Evolutionary conservation across 2,329 filamentous ascomycete species (phyloP), one percentile per base, ranked within the genome.

Genomic region (Blumeria hordei): DNA sequence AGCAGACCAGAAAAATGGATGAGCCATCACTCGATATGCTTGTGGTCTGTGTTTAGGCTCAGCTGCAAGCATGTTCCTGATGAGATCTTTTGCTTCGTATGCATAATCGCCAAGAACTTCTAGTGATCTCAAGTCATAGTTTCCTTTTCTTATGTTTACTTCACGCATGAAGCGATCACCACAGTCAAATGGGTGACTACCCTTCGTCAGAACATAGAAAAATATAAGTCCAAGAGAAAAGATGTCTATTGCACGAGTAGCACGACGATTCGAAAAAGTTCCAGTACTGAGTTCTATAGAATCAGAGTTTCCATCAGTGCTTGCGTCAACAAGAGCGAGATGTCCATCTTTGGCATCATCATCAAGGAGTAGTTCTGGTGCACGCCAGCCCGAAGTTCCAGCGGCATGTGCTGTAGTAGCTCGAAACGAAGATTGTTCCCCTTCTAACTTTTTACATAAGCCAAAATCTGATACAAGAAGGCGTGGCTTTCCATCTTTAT

Each of bases 211-310:
- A n/a, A 96, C 88, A 66, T 95, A 98, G 70, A 88, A 96, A 72
- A 95, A 98, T n/a, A 98, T 88, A 54, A 94, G 83, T 1, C 92
- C 92, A 37, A 98, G 76, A 0, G 88, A 94, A 70, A 98, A 98
- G 32, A 98, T 94, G 65, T 98, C 92, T 58, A 96, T 95, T 8
- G 92, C 86, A 49, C 92, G 83, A 49, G 94, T 98, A 6, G 93
- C 90, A 54, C 92, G 84, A 57, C 88, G 81, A 60, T 78, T 80
- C 28, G 39, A 12, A 4, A 63, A 73, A 69, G 72, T 75, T 16
- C 78, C 76, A 11, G 77, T 71, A 43, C 71, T 72, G 8, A 75
- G 72, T 5, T 77, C 70, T n/a, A 74, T 70, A n/a, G 73, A 71
- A 12, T 75, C 76, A 12, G 77, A 78, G 21, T 77, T 74, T 59